Conservation (phyloP, 202 grass and related monocot species). For the Panicum virgatum region DNA sequence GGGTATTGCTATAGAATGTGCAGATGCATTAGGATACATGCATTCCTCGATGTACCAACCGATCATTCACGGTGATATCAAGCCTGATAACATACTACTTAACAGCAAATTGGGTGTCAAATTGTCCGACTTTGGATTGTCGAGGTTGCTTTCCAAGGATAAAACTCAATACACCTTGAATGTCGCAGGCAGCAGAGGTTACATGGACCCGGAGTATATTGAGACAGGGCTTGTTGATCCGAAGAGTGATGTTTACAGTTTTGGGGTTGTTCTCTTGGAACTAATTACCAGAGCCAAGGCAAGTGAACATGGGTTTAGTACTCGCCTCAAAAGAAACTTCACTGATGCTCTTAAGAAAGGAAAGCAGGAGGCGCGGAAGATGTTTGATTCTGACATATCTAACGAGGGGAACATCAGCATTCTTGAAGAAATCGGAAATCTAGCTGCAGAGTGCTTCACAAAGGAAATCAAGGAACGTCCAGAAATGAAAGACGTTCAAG, state of each 20-base stretch:
- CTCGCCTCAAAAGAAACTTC: not conserved
- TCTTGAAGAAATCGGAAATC: not conserved
- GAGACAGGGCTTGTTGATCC: not conserved
- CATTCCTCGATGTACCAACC: constrained; percentile 15
- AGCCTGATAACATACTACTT: constrained; percentile 17
- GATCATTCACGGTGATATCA: constrained; percentile 3
- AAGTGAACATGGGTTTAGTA: not conserved
- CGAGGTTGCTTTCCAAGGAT: not conserved
- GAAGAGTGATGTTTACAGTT: constrained; percentile 10
- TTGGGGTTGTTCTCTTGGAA: constrained; percentile 15
- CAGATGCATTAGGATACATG: constrained; percentile 14
- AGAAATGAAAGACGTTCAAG: not conserved
- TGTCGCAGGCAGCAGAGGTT: constrained; percentile 3
- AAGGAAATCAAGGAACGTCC: constrained; percentile 10
- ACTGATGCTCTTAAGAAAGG: not conserved
- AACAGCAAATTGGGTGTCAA: not conserved
- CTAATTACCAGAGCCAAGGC: constrained; percentile 8
- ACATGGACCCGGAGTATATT: not conserved
- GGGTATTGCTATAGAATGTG: constrained; percentile 3
- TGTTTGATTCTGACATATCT: constrained; percentile 4
- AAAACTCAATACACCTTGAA: not conserved
- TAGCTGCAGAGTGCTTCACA: not conserved
- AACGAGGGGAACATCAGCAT: not conserved
- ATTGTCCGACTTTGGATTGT: constrained; percentile 2
- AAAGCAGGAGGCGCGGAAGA: not conserved